Evolutionary conservation across 495 filamentous ascomycete species (phyloP).

Genomic region (Xylona heveae): DNA sequence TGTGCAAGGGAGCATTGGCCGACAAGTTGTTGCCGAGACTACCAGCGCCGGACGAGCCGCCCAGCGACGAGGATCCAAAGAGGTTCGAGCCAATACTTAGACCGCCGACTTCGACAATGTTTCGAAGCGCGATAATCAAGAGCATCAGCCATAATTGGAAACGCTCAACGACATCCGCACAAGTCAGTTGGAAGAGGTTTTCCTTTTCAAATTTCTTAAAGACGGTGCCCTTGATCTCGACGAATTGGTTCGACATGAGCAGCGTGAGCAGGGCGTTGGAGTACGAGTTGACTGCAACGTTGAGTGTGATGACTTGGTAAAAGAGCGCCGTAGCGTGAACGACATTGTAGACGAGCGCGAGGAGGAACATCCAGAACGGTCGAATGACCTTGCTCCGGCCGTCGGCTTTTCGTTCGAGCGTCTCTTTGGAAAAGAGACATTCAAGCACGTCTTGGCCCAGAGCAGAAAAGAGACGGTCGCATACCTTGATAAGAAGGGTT

Average conservation of each 20-base stretch:
- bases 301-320: slow-evolving; percentile 92
- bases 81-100: slow-evolving; percentile 20
- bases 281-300: slow-evolving; percentile 97
- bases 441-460: slow-evolving; percentile 92
- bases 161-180: slow-evolving; percentile 88
- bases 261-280: slow-evolving; percentile 88
- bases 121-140: slow-evolving; percentile 82
- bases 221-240: slow-evolving; percentile 92
- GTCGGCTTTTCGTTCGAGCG: slow-evolving; percentile 64
- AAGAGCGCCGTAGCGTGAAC: slow-evolving; percentile 72
- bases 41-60: slow-evolving; percentile 10
- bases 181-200: slow-evolving; percentile 89
- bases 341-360: slow-evolving; percentile 74
- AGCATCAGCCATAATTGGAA: slow-evolving; percentile 98
- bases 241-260: slow-evolving; percentile 85
- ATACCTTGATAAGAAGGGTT: slow-evolving; percentile 20
- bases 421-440: slow-evolving; percentile 82
- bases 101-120: slow-evolving; percentile 82
- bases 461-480: slow-evolving; percentile 71
- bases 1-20: slow-evolving; percentile 23
- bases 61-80: too few species aligned
- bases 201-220: slow-evolving; percentile 98
- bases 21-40: slow-evolving; percentile 19
- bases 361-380: slow-evolving; percentile 75
- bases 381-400: slow-evolving; percentile 84